Evolutionary conservation across 306 rosid genomes (phyloP).

Genomic region (Malus sylvestris): DNA sequence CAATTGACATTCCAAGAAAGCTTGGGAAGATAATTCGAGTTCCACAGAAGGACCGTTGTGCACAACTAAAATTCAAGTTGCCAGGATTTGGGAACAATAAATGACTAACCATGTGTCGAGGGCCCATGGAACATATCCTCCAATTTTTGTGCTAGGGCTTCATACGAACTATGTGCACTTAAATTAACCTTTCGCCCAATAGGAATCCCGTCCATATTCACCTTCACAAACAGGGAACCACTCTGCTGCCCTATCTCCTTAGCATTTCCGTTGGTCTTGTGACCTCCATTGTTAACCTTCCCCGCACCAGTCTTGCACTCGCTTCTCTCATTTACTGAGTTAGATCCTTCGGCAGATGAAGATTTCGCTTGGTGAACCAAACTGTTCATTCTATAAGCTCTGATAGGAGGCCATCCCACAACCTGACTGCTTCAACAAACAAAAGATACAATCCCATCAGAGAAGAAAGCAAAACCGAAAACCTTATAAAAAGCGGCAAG

Average conservation of each 20-base stretch:
- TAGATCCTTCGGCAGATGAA: constrained; percentile 43
- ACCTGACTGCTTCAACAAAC: constrained; percentile 60
- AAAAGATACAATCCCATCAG: constrained; percentile 17
- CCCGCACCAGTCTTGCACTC: constrained; percentile 27
- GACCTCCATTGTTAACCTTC: constrained; percentile 23
- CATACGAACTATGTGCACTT: constrained; percentile 69
- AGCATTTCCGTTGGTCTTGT: constrained; percentile 8
- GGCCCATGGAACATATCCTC: constrained; percentile 81
- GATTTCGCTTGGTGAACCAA: constrained; percentile 54
- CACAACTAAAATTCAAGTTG: not conserved
- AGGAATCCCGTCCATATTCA: constrained; percentile 80
- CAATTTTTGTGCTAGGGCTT: constrained; percentile 53
- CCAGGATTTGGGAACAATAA: not conserved
- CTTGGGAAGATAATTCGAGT: not conserved
- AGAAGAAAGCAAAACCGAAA: constrained; percentile 4
- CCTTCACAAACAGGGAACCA: constrained; percentile 70
- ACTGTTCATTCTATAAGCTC: constrained; percentile 71
- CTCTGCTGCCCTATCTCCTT: constrained; percentile 39
- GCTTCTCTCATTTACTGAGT: constrained; percentile 33
- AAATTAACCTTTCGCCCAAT: constrained; percentile 93
- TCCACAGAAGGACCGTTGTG: not conserved
- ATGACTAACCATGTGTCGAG: constrained; percentile 43
- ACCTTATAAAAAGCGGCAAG: no score
- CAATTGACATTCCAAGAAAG: not conserved
- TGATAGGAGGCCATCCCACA: constrained; percentile 98